Conservation (phyloP, 2,329 filamentous ascomycete species). For the Colletotrichum caudatum region DNA sequence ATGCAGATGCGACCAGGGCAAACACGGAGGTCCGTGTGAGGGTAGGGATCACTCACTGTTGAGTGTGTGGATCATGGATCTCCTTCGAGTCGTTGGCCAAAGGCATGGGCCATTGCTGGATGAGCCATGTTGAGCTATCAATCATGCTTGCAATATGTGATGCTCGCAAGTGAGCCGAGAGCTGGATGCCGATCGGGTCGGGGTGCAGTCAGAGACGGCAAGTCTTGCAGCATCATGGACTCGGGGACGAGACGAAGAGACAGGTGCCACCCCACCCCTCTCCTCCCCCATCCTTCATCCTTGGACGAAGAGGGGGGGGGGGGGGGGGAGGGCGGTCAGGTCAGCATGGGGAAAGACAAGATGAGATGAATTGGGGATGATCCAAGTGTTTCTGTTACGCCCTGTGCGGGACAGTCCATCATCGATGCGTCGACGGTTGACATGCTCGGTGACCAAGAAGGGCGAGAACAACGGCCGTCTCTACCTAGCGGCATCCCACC, state of each 20-base stretch:
- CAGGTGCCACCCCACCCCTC: not conserved
- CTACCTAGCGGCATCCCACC: too few relatives aligned
- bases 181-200: not conserved
- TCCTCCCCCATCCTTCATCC: not conserved
- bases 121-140: conserved; percentile 34
- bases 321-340: too few relatives aligned
- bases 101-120: not conserved
- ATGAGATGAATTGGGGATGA: conserved; percentile 20
- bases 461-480: too few relatives aligned
- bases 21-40: conserved; percentile 22
- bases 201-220: conserved; percentile 26
- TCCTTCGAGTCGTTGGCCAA: conserved; percentile 2
- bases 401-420: not conserved
- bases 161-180: conserved; percentile 19
- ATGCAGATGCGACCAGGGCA: conserved; percentile 11
- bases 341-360: conserved; percentile 13
- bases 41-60: not conserved
- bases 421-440: not conserved
- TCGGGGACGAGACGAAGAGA: not conserved
- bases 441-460: not conserved
- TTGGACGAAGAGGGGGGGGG: conserved; percentile 31
- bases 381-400: not conserved
- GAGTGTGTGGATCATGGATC: conserved; percentile 32
- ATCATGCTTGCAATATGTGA: conserved; percentile 4
- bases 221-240: not conserved